Evolutionary conservation across 371 early-diverging fungal species (phyloP), one percentile per base, ranked within the genome.

Genomic region (Antonospora locustae): DNA sequence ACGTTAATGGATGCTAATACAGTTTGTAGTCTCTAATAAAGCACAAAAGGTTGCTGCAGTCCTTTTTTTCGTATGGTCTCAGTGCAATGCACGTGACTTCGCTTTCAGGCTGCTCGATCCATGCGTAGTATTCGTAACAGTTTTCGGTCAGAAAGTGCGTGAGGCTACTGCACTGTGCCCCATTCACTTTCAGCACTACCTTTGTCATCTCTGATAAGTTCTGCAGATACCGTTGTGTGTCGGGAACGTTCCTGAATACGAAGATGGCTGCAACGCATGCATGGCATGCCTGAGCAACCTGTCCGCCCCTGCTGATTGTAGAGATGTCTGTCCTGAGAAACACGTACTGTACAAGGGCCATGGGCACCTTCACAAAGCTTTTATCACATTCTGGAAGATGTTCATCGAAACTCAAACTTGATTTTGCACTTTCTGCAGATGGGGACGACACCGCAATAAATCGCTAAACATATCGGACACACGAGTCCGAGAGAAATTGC

Each of bases 51-150:
- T 11, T 28, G 23, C 28, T 23, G 11, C 28, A 11, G 9, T 72
- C 70, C 39, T 71, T 76, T 53, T 78, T 66, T 22, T 73, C 72
- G 1, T 85, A 68, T 9, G 87, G 87, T 3, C 80, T 73, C 0
- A 85, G 84, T 11, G 85, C 84, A n/a, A 86, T 62, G 23, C 83
- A 81, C 0, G 86, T 85, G 6, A 79, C 69, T 5, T 82, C 79
- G 68, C 85, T 82, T 52, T 86, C 87, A 2, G 87, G 87, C 55
- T 84, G 83, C 57, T 86, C 87, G 7, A 77, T 70, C 87, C 87
- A 86, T 43, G 78, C 69, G 36, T 78, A 70, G 50, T 76, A 78
- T 5, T 81, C 81, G 2, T 85, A 72, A 12, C 76, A 57, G 50
- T 78, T 57, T 25, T 68, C 65, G 28, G 71, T 63, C 7, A 87